Evolutionary conservation across 495 filamentous ascomycete species (phyloP).

Genomic region (Terfezia boudieri): DNA sequence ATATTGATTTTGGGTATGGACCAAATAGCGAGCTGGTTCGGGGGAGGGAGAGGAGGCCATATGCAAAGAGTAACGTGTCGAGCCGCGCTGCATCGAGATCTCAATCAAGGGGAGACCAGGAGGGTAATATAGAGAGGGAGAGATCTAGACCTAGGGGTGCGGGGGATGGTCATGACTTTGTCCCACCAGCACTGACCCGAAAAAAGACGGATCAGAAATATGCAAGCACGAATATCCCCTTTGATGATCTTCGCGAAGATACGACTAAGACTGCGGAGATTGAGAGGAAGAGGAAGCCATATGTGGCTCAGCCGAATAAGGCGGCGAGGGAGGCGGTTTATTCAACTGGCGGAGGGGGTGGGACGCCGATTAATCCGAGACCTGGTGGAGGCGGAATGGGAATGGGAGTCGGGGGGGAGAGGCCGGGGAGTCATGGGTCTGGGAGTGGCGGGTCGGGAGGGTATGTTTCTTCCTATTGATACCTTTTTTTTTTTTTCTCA

Average conservation of each 20-base stretch:
- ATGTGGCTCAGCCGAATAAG: background rate
- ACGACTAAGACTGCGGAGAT: background rate
- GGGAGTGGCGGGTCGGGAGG: background rate
- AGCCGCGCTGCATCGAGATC: background rate
- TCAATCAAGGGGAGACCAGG: background rate
- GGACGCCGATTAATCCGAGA: too few species aligned
- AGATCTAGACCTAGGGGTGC: too few species aligned
- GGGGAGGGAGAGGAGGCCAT: background rate
- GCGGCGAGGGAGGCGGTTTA: background rate
- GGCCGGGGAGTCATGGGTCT: background rate
- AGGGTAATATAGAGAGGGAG: background rate
- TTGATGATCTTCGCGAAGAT: background rate
- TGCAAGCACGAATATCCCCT: background rate
- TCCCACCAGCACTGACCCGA: background rate
- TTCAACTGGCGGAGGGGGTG: background rate
- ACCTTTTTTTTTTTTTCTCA: too few species aligned
- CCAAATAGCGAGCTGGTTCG: background rate
- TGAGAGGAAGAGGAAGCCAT: background rate
- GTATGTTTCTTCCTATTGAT: background rate
- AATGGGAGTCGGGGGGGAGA: background rate
- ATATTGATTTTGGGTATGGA: background rate
- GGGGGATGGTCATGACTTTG: background rate
- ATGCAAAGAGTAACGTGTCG: background rate
- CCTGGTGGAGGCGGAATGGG: background rate
- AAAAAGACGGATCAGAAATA: background rate